These are phyloP conservation scores for Coemansia sp. DNA, from an alignment of 192 early-diverging fungal species.

Conservation along the genomic window DNA sequence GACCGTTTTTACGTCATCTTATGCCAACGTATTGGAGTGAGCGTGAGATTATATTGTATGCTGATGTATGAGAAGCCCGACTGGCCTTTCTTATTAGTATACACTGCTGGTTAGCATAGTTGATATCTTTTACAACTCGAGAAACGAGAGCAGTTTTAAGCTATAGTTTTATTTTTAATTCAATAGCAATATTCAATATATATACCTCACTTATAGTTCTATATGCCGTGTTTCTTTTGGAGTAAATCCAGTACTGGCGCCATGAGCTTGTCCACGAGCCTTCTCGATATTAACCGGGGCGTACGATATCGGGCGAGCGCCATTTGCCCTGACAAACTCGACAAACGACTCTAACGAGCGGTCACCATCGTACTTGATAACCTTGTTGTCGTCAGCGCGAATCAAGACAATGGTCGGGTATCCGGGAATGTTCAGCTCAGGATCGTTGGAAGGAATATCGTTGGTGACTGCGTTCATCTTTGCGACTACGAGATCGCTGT, in stretches of 20 bases:
- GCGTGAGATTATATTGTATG: too few species aligned
- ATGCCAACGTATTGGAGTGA: too few species aligned
- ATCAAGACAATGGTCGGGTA: constrained; percentile 95
- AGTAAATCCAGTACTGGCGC: constrained; percentile 21
- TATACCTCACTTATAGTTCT: constrained; percentile 22
- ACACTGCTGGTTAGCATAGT: not conserved
- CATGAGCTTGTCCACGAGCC: constrained; percentile 11
- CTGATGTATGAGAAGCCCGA: too few species aligned
- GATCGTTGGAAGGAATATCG: constrained; percentile 74
- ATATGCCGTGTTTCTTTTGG: constrained; percentile 52
- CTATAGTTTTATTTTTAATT: not conserved
- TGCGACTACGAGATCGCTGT: constrained; percentile 67
- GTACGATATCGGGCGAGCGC: constrained; percentile 39
- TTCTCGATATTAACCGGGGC: not conserved
- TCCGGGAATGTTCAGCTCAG: constrained; percentile 71
- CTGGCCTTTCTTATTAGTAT: too few species aligned
- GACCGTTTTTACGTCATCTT: too few species aligned
- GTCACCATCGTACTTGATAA: constrained; percentile 80
- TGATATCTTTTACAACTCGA: not conserved
- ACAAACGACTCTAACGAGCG: constrained; percentile 73
- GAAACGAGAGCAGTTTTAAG: not conserved
- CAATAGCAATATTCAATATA: not conserved
- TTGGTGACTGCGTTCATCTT: constrained; percentile 95
- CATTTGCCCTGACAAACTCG: constrained; percentile 75
- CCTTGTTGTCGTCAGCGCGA: constrained; percentile 77